Percentiles rank a stretch among this genome's conserved stretches.
These are phyloP conservation scores for Psilocybe mexicana DNA, from an alignment of 1,284 basidiomycete genomes.

Conservation along the genomic window DNA sequence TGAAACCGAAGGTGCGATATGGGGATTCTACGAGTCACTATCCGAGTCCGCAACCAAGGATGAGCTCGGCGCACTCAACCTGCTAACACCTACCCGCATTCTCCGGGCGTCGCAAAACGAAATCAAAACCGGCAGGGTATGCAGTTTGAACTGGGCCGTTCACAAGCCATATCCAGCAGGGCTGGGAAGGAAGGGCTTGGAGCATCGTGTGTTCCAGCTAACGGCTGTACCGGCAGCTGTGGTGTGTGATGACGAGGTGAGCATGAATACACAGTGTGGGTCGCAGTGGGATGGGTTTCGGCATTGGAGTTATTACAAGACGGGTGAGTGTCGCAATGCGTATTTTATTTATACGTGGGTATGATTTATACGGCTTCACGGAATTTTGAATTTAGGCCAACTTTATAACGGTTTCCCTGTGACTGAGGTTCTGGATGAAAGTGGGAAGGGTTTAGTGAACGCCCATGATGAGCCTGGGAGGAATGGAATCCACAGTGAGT, in stretches of 20 bases:
- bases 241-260: conserved; percentile 25
- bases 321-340: conserved; percentile 7
- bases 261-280: conserved; percentile 23
- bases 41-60: conserved; percentile 16
- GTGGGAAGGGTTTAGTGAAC: conserved; percentile 7
- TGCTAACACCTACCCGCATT: conserved; percentile 23
- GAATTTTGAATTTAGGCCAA: conserved; percentile 13
- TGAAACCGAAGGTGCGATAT: conserved; percentile 21
- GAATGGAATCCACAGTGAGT: conserved; percentile 26
- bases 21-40: conserved; percentile 28
- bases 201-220: conserved; percentile 20
- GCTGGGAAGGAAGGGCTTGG: conserved; percentile 18
- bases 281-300: conserved; percentile 28
- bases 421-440: conserved; percentile 17
- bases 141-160: conserved; percentile 25
- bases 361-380: neutral
- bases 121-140: conserved; percentile 21
- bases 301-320: conserved; percentile 23
- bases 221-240: conserved; percentile 11
- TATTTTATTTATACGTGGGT: no score
- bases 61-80: conserved; percentile 25
- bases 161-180: conserved; percentile 23
- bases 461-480: conserved; percentile 20
- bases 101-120: conserved; percentile 21
- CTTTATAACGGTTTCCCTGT: conserved; percentile 24